Evolutionary conservation across 75 land plant genomes (phyloP).

Genomic region (Chamaecyparis obtusa): DNA sequence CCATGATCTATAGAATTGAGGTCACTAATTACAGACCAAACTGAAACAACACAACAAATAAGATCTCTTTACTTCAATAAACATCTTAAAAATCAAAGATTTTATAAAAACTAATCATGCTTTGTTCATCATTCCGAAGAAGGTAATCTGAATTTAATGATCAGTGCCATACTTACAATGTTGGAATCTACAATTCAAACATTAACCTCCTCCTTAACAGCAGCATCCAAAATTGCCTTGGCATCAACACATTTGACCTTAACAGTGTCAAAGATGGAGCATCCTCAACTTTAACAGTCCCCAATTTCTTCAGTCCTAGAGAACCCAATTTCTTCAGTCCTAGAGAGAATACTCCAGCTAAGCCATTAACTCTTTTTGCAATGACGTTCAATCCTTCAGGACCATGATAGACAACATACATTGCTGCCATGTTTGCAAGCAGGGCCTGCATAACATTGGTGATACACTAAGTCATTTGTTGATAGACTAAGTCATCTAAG

Average conservation of each 20-base stretch:
- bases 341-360: slow-evolving; percentile 38
- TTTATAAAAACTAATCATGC: not conserved
- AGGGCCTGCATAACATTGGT: slow-evolving; percentile 14
- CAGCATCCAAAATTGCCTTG: slow-evolving; percentile 22
- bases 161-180: slow-evolving; percentile 27
- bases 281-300: slow-evolving; percentile 13
- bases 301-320: too few species aligned
- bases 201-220: slow-evolving; percentile 28
- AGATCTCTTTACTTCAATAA: not conserved
- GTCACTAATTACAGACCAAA: not conserved
- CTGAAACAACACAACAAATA: not conserved
- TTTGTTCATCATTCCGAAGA: not conserved
- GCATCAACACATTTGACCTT: slow-evolving; percentile 30
- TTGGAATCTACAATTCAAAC: slow-evolving; percentile 33
- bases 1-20: slow-evolving; percentile 22
- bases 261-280: slow-evolving; percentile 54
- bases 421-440: slow-evolving; percentile 26
- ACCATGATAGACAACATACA: slow-evolving; percentile 25
- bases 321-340: slow-evolving; percentile 36
- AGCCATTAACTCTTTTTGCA: slow-evolving; percentile 23
- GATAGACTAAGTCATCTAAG: too few species aligned
- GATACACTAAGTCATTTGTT: not conserved
- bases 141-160: slow-evolving; percentile 1
- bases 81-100: not conserved
- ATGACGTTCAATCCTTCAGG: slow-evolving; percentile 24